Conservation (phyloP, 1,139 yeast genomes). For the Petasospora fabianii region DNA sequence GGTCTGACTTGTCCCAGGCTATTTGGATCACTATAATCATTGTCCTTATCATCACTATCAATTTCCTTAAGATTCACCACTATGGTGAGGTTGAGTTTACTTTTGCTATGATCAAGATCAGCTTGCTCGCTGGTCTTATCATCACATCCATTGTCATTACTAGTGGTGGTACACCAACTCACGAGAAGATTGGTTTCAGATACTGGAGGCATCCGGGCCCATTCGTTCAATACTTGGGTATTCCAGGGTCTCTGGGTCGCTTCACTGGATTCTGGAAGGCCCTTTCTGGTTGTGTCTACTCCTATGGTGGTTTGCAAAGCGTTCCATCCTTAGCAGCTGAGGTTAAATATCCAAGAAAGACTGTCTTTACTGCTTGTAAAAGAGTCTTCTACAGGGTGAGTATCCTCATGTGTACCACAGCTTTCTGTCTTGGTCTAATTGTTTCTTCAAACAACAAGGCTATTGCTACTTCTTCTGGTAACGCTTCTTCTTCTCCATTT, state of each 20-base stretch:
- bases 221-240: conserved; percentile 45
- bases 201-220: conserved; percentile 61
- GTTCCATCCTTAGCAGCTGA: conserved; percentile 47
- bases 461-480: conserved; percentile 40
- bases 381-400: conserved; percentile 45
- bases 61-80: conserved; percentile 44
- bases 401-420: conserved; percentile 40
- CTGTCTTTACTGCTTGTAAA: conserved; percentile 44
- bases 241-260: conserved; percentile 48
- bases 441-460: conserved; percentile 42
- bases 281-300: conserved; percentile 37
- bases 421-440: conserved; percentile 44
- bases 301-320: conserved; percentile 46
- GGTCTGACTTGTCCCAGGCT: conserved; percentile 46
- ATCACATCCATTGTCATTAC: conserved; percentile 48
- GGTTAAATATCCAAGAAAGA: conserved; percentile 44
- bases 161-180: conserved; percentile 60
- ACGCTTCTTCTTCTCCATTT: conserved; percentile 51
- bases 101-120: conserved; percentile 46
- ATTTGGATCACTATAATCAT: conserved; percentile 49
- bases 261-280: conserved; percentile 44
- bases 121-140: conserved; percentile 45
- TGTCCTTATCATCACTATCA: conserved; percentile 37
- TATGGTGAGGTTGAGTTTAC: conserved; percentile 50
- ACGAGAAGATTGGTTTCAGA: conserved; percentile 49